Evolutionary conservation across 768 basidiomycete species (phyloP), one percentile per base, ranked within the genome.

Genomic region (Podaxis sp.): DNA sequence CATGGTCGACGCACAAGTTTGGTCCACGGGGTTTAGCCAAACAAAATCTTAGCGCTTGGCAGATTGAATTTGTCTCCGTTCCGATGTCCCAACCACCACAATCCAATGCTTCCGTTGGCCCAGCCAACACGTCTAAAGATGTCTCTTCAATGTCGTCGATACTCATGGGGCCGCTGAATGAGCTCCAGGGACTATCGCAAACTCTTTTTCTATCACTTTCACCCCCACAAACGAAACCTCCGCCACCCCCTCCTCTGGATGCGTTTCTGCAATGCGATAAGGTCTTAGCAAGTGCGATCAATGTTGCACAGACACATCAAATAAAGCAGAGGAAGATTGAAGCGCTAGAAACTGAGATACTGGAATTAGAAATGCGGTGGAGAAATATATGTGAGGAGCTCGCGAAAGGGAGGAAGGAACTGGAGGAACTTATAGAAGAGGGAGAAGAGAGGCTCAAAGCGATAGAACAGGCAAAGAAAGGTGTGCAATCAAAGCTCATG

Each of bases 241-340:
- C 87, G 0, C 89, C 85, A 0, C 79, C 86, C 3, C 87, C 88
- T 4, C 75, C 88, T 30, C 72, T 83, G 24, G 72, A 79, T 3
- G 81, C 87, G 0, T 88, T 94, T 70, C 71, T 90, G 17, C 73
- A 77, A 1, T 87, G 82, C 51, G 92, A 94, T 69, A 77, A 81
- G 24, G 78, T 82, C 2, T 79, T 94, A n/a, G 86, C 90, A 0
- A 73, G 75, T 28, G 89, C 89, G 13, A 76, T 93, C 17, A 83
- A 84, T 61, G 74, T 87, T 17, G 86, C 89, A 0, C 85, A 87
- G 59, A 74, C 78, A 26, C 93, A 94, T 69, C 92, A 93, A 71
- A 81, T 87, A 51, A 87, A 87, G 70, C 92, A 94, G 71, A 77
- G 88, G 52, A 82, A 78, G 63, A 92, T 93, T 52, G 90, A 93